Percentiles rank a stretch among this genome's conserved stretches.
Conservation (phyloP, 2,329 filamentous ascomycete species). For the Penicillium concentricum region DNA sequence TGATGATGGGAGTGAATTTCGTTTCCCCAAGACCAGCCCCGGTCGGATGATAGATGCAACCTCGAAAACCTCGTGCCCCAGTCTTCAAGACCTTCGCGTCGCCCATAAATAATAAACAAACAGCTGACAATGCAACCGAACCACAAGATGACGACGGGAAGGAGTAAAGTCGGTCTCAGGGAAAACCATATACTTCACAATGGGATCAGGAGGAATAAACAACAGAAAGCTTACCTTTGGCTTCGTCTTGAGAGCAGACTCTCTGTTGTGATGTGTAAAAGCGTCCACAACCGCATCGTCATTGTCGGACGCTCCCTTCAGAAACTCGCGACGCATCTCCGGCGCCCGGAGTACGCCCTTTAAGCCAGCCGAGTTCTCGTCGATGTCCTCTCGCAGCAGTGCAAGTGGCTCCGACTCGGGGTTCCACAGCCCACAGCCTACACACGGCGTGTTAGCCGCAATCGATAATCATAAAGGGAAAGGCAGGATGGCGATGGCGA, state of each 20-base stretch:
- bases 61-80: neutral
- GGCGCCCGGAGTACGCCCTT: slow-evolving; percentile 64
- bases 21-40: neutral
- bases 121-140: neutral
- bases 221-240: slow-evolving; percentile 64
- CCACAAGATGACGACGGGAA: neutral
- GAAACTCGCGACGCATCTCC: slow-evolving; percentile 63
- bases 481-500: neutral
- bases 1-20: neutral
- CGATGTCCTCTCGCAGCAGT: slow-evolving; percentile 70
- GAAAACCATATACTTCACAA: neutral
- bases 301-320: slow-evolving; percentile 56
- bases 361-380: slow-evolving; percentile 68
- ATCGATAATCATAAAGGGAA: neutral
- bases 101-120: neutral
- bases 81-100: neutral
- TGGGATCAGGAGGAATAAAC: neutral
- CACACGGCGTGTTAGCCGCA: slow-evolving; percentile 12
- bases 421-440: slow-evolving; percentile 78
- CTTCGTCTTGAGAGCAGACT: slow-evolving; percentile 77
- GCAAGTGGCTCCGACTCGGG: slow-evolving; percentile 67
- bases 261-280: slow-evolving; percentile 68
- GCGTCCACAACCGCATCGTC: slow-evolving; percentile 64
- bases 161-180: neutral
- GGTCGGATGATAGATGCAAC: slow-evolving; percentile 4